These are phyloP conservation scores for Cladobotryum protrusum DNA, from an alignment of 2,329 filamentous ascomycete genomes.

Conservation along the genomic window DNA sequence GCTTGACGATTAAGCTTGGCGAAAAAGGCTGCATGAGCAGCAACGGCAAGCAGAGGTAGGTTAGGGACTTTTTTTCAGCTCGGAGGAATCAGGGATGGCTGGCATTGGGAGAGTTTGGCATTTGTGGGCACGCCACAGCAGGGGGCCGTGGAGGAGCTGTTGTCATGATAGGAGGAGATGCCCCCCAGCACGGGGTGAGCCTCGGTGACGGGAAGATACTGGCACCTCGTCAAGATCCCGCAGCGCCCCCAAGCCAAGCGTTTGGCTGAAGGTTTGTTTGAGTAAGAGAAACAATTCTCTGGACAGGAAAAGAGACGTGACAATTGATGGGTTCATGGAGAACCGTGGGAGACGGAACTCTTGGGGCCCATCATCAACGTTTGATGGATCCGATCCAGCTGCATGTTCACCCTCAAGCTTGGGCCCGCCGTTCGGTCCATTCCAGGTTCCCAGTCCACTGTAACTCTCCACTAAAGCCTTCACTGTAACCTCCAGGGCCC, in stretches of 20 bases:
- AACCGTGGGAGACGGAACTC: background rate
- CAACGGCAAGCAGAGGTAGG: too few relatives aligned
- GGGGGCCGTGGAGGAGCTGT: background rate
- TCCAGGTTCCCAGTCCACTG: background rate
- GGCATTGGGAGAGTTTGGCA: background rate
- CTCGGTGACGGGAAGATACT: constrained; percentile 6
- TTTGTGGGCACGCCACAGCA: background rate
- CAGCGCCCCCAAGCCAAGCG: background rate
- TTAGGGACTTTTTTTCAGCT: background rate
- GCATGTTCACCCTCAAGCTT: background rate
- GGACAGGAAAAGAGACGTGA: too few relatives aligned
- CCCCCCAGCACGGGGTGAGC: constrained; percentile 1
- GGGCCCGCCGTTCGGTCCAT: background rate
- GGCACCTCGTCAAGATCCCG: too few relatives aligned
- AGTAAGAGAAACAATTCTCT: too few relatives aligned
- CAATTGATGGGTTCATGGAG: too few relatives aligned
- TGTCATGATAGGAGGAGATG: background rate
- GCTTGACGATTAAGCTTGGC: constrained; percentile 11
- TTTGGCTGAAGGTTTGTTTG: background rate
- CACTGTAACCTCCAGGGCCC: too few relatives aligned
- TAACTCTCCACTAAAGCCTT: background rate
- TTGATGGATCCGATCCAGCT: background rate
- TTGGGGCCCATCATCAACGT: background rate
- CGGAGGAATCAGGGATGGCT: background rate
- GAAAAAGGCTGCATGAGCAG: background rate